Evolutionary conservation across 352 stramenopile genomes (phyloP), one percentile per base, ranked within the genome.

Genomic region (Plasmopara muralis): DNA sequence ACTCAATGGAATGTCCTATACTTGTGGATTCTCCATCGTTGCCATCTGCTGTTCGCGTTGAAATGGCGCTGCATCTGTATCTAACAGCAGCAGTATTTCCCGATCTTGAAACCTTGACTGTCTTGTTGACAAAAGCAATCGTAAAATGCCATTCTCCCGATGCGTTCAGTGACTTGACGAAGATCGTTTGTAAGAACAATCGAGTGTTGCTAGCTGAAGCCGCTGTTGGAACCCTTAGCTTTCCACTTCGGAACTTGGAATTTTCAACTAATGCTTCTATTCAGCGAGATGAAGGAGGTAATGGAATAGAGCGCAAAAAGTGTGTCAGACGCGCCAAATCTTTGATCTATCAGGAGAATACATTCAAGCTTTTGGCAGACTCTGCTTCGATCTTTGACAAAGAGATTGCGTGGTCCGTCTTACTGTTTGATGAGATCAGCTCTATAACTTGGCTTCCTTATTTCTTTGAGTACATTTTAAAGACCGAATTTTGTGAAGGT

Each of bases 21-120:
- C 48, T 46, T 41, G 7, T 65, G 9, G 46, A 6, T 35, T 56
- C 47, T 41, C 15, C 43, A 28, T 47, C 57, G 9, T 43, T 57
- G 10, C 44, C 53, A 14, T 61, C 60, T 8, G 55, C 51, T 29
- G 60, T 72, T 54, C 60, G 63, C 38, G 47, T 72, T 33, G 67
- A 76, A 20, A 68, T 76, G 67, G 56, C 60, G 6, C 34, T 70
- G 25, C 67, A 71, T 30, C 54, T 60, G 16, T 76, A 72, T 46
- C 29, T 76, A 18, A 53, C 60, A 5, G 38, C 46, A 13, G 53
- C 55, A n/a, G 43, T 48, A 16, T 61, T 70, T 39, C 67, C 67
- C 13, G 67, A 76, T 45, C 55, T 76, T 8, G 62, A 68, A 38
- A 57, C 46, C 40, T 52, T 76, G 20, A 68, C 67, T 0, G n/a